Evolutionary conservation across 2,329 filamentous ascomycete species (phyloP), one percentile per base, ranked within the genome.

Genomic region (Cladosporium sp.): DNA sequence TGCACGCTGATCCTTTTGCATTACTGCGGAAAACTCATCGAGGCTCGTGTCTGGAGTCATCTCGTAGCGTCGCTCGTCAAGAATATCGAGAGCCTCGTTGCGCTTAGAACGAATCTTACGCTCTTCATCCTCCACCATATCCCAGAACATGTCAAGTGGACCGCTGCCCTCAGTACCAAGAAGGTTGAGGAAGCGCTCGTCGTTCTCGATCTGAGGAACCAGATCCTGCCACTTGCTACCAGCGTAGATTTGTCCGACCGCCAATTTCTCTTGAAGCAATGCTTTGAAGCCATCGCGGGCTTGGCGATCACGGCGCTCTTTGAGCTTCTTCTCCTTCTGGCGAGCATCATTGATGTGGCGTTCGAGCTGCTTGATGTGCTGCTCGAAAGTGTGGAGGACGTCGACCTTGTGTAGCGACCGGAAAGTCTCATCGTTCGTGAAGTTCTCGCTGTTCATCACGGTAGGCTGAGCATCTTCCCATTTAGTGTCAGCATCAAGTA

Each of bases 91-190:
- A 28, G 72, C 74, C 49, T 69, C 67, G 46, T 74, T 74, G 23
- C 74, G 71, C 64, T 73, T 72, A 5, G 71, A 70, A 5, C 72
- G 71, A 26, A 78, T 70, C 66, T 73, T 73, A 46, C 91, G 88
- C 75, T 99, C 94, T 77, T 98, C 93, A 77, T 97, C 93, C 77
- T 98, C 95, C 29, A 98, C 85, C 57, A 93, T 83, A 76, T 99
- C 95, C 92, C 94, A 97, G 81, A 99, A 98, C 7, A 99, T 83
- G 73, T 98, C 93, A 69, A 97, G 85, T 16, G 95, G 92, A 5
- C 70, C 72, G 65, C 72, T 75, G 18, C 76, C 76, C 66, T 86
- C 80, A 75, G 96, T 92, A 61, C 93, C 93, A 67, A 93, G 85
- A 83, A 97, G 92, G 69, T 88, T 88, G 72, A 83, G 85, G 78